Base-by-base conservation (phyloP, 2,329 filamentous ascomycete genomes). In the Elsinoe australis region DNA sequence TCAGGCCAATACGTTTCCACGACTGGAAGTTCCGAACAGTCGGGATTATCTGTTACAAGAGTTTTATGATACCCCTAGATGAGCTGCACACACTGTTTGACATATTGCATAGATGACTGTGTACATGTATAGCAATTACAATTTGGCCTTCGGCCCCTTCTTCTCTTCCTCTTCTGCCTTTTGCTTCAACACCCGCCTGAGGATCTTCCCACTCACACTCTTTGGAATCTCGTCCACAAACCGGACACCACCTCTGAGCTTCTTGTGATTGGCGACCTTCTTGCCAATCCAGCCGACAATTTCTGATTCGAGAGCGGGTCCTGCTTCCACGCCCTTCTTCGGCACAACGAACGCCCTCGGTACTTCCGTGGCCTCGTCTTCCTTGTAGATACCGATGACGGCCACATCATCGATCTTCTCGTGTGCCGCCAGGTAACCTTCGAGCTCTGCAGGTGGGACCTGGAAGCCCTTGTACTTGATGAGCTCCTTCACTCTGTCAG, bases 401-500 rank as follows among this genome's bases (percentile, higher is more conserved):
- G 69, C 67, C 2, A 67, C 66, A 53, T 72, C 69, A 39, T 66
- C 58, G 38, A 73, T 61, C 10, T 64, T 62, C 1, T 64, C 61
- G 46, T 73, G 68, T 0, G 64, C 58, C 1, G 64, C 59, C 1
- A 73, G 61, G 5, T 68, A 57, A 14, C 70, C 70, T 52, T 73
- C 70, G 4, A 73, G 63, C 49, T 72, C 69, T 4, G 69, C 69
- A 3, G 70, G 70, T 2, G 70, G 65, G 0, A 73, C 70, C 47
- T 72, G 70, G 56, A 72, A 73, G 21, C 67, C 51, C 64, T 86
- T 83, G 63, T 77, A 83, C 64, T 84, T 79, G 60, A 81, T 80
- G 49, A 81, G 58, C 62, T 80, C 78, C 69, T 87, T 88, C 28
- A 87, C 73, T 5, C 88, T 82, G 61, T 95, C 89, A 1, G 89